Evolutionary conservation across 83 land plant species (phyloP).

Genomic region (Isoetes engelmannii): DNA sequence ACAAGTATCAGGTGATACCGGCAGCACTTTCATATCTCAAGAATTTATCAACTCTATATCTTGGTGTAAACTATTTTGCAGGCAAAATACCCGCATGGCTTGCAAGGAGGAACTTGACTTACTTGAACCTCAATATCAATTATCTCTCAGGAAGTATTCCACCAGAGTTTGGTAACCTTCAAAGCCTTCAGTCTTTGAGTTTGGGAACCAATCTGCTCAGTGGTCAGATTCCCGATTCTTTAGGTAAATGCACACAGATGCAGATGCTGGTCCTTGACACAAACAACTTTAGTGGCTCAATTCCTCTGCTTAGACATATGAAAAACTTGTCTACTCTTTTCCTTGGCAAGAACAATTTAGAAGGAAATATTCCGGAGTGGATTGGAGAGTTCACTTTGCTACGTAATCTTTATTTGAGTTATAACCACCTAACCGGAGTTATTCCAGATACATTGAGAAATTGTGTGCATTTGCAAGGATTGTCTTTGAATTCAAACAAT

Average conservation of each 20-base stretch:
- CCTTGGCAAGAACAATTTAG: conserved; percentile 19
- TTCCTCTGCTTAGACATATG: no score
- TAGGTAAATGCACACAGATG: no score
- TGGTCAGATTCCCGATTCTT: no score
- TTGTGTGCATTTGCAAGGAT: conserved; percentile 34
- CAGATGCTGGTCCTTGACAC: no score
- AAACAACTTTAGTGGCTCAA: no score
- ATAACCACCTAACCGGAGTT: conserved; percentile 45
- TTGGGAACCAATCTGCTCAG: conserved; percentile 4
- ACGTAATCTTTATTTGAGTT: conserved; percentile 44
- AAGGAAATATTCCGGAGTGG: conserved; percentile 29
- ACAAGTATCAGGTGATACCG: background rate
- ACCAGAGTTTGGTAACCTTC: conserved; percentile 19
- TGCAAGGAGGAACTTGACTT: conserved; percentile 17
- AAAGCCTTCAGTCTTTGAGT: conserved; percentile 24
- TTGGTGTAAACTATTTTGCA: conserved; percentile 25
- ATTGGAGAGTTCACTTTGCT: conserved; percentile 28
- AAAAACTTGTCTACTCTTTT: no score
- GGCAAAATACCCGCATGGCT: conserved; percentile 30
- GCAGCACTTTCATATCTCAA: background rate
- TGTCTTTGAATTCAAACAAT: conserved; percentile 44
- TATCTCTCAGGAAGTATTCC: conserved; percentile 27
- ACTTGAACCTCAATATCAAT: conserved; percentile 32
- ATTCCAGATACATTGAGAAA: conserved; percentile 46
- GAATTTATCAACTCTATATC: conserved; percentile 9